Base-by-base conservation (phyloP, 805 yeast genomes). In the Kluyveromyces wickerhamii region DNA sequence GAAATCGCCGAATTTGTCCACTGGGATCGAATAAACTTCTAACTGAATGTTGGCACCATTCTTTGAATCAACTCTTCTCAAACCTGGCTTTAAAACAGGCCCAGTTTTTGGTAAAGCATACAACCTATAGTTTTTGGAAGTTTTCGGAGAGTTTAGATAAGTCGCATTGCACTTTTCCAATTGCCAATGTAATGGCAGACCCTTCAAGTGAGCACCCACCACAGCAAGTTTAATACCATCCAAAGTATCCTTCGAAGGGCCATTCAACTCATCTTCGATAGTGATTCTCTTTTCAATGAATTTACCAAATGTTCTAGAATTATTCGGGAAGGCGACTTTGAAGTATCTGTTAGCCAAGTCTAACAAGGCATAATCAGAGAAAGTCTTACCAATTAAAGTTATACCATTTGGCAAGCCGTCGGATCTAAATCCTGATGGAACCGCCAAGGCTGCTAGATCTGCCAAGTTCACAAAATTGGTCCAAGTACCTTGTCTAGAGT, bases 401-500 rank as follows among this genome's bases (percentile, higher is more conserved):
- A 89, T 74, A 60, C 97, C 97, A 43, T 76, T 79, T 7, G 97
- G 96, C 46, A 89, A 60, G 4, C 94, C 94, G 57, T 89, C 96
- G 2, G 71, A 48, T 54, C 88, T 70, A 71, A 86, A 89, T 2
- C 95, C 96, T 16, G 79, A 82, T 17, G 98, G 97, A 36, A 89
- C 69, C 0, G 97, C 86, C 48, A 89, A 66, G 1, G 95, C 97
- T 23, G 94, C 79, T 66, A 88, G 61, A 53, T 89, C 97, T 3
- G 96, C 95, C 55, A 89, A 71, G 58, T 92, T 89, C 49, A 85
- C 96, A 57, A 92, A 92, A 63, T 89, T 89, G 20, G 97, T 89
- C 79, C 95, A 89, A n/a, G 96, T 87, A 21, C 98, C 98, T 64
- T 92, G 98, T 52, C 69, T 69, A 5, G 96, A 84, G 66, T 89